phyloP scores from a whole-genome alignment of 345 rosid species.

The Viola odorata region DNA sequence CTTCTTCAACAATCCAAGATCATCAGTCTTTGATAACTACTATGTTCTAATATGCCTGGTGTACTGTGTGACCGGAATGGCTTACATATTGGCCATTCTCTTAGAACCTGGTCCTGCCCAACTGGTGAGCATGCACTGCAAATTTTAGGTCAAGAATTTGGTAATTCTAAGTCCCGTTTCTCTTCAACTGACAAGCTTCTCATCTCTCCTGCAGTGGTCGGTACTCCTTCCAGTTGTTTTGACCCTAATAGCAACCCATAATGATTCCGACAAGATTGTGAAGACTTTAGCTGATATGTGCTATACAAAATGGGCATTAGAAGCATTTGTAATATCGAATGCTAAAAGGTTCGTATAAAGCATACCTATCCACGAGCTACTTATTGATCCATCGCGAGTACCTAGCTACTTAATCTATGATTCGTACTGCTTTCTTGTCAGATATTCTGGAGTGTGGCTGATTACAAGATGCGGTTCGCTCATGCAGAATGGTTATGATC shows the following conservation, averaged over 20 bases:
- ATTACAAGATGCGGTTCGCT: slow-evolving; percentile 89
- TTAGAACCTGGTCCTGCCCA: slow-evolving; percentile 92
- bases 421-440: slow-evolving; percentile 10
- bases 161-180: slow-evolving; percentile 3
- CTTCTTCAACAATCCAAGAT: slow-evolving; percentile 96
- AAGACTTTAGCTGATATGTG: slow-evolving; percentile 41
- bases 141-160: neutral
- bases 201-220: slow-evolving; percentile 60
- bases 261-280: slow-evolving; percentile 29
- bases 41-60: slow-evolving; percentile 74
- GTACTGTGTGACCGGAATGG: slow-evolving; percentile 93
- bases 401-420: neutral
- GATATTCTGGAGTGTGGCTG: slow-evolving; percentile 95
- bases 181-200: slow-evolving; percentile 4
- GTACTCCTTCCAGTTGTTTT: slow-evolving; percentile 95
- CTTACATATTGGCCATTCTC: slow-evolving; percentile 68
- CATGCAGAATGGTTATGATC: slow-evolving; percentile 51
- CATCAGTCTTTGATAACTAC: slow-evolving; percentile 69
- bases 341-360: slow-evolving; percentile 86
- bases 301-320: slow-evolving; percentile 91
- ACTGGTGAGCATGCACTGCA: slow-evolving; percentile 51
- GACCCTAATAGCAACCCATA: slow-evolving; percentile 74
- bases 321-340: slow-evolving; percentile 90
- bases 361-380: neutral
- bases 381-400: neutral